Base-by-base conservation (phyloP, 2,329 filamentous ascomycete genomes). In the Cytospora leucostoma region DNA sequence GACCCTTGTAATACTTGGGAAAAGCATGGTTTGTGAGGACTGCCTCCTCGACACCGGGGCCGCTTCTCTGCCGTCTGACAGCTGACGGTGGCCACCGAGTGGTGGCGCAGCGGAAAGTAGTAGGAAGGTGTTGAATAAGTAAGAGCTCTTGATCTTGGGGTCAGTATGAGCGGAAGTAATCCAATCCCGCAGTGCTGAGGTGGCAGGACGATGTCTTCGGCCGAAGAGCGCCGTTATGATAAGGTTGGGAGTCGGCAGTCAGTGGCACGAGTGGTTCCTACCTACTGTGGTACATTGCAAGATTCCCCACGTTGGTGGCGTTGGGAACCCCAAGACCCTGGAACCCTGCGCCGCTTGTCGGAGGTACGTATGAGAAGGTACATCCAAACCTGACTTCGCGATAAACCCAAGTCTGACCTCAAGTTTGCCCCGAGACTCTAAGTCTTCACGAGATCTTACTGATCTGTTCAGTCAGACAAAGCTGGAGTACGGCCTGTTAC, bases 1-100 rank as follows among this genome's bases (percentile, higher is more conserved):
- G 37, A 38, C 38, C 33, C 27, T 53, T 35, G 49, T 19, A 47
- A 59, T 61, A 50, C 7, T 56, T 21, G 32, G 32, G 50, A 56
- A 7, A 51, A 56, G 15, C 61, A 65, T 65, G 56, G 17, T 7
- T 56, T 54, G 27, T 37, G 38, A 61, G 51, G 4, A 21, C 44
- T 21, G 44, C 17, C 44, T 6, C 8, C 7, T 21, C n/a, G 44
- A 10, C 44, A n/a, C 44, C 21, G 44, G n/a, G 44, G 8, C n/a
- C n/a, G 44, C n/a, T 47, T 6, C 8, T 47, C 44, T 12, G n/a
- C 15, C 10, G n/a, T 47, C n/a, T 47, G 4, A 4, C 44, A 47
- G 44, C n/a, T 21, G 10, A 12, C 7, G 10, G 44, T 10, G 7
- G 44, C 3, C 15, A 40, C 17, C 3, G 17, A 17, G 4, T 40